Percentiles rank a stretch among this genome's conserved stretches.
Evolutionary conservation across 169 alveolate species (phyloP).

Genomic region (Plasmodium reichenowi): DNA sequence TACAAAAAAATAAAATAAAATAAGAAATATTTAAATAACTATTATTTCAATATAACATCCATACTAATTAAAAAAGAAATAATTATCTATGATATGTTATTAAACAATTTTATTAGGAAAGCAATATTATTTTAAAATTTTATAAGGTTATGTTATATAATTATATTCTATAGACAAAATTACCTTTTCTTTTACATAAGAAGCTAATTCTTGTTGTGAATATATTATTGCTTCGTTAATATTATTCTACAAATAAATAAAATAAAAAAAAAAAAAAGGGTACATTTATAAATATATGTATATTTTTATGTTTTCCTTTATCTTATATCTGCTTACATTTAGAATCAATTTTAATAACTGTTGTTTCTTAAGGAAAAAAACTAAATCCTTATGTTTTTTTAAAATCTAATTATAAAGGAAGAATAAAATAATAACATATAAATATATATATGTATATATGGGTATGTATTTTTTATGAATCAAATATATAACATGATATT

Average conservation of each 20-base stretch:
- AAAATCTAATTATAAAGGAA: constrained; percentile 35
- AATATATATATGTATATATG: not conserved
- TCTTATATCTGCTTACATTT: constrained; percentile 25
- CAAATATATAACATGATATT: not conserved
- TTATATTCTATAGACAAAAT: not conserved
- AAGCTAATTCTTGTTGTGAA: constrained; percentile 76
- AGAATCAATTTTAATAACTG: constrained; percentile 62
- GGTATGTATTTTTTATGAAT: not conserved
- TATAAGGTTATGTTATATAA: too few relatives aligned
- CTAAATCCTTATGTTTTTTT: constrained; percentile 66
- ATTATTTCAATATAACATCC: too few relatives aligned
- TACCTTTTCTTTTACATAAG: constrained; percentile 74
- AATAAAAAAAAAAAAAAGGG: not conserved
- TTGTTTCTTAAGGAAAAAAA: constrained; percentile 68
- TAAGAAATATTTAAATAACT: too few relatives aligned
- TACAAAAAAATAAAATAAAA: constrained; percentile 27
- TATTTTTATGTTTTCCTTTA: not conserved
- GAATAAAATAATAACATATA: not conserved
- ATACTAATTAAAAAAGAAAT: too few relatives aligned
- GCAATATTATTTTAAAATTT: too few relatives aligned
- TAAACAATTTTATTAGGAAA: too few relatives aligned
- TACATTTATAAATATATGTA: not conserved
- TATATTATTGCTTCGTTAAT: constrained; percentile 68
- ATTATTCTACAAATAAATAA: constrained; percentile 34
- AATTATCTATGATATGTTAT: too few relatives aligned